These are phyloP conservation scores for Amylostereum areolatum DNA, from an alignment of 1,284 basidiomycete species.

Conservation along the genomic window DNA sequence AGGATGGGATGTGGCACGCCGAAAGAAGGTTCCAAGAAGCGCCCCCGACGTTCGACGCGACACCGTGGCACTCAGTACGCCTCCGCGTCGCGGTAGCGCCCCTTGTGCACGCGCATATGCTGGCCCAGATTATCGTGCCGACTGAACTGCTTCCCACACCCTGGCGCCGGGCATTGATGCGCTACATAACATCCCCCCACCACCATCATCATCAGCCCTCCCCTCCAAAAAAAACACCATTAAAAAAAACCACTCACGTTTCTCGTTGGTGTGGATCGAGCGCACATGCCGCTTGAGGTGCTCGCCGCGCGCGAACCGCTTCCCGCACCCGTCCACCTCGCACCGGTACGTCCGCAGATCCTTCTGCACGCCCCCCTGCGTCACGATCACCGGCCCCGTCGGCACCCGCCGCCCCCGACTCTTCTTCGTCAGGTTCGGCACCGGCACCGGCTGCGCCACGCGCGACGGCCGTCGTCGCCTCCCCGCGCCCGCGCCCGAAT, in stretches of 20 bases:
- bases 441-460: slow-evolving; percentile 47
- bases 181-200: slow-evolving; percentile 34
- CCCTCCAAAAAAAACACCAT: slow-evolving; percentile 2
- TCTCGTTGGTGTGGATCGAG: slow-evolving; percentile 72
- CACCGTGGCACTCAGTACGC: slow-evolving; percentile 8
- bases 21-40: neutral
- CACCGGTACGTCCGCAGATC: slow-evolving; percentile 61
- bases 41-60: slow-evolving; percentile 18
- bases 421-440: slow-evolving; percentile 71
- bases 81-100: slow-evolving; percentile 12
- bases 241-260: slow-evolving; percentile 44
- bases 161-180: slow-evolving; percentile 69
- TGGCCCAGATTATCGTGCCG: slow-evolving; percentile 82
- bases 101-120: slow-evolving; percentile 72
- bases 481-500: slow-evolving; percentile 19
- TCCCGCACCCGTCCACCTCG: slow-evolving; percentile 61
- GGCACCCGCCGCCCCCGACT: slow-evolving; percentile 65
- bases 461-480: slow-evolving; percentile 9
- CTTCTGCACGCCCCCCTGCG: slow-evolving; percentile 30
- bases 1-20: neutral
- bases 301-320: slow-evolving; percentile 69
- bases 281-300: slow-evolving; percentile 76
- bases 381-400: slow-evolving; percentile 39
- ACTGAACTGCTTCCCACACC: slow-evolving; percentile 79
- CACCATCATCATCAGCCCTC: neutral